Evolutionary conservation across 1,284 basidiomycete genomes (phyloP).

Genomic region (Marasmius fiardii): DNA sequence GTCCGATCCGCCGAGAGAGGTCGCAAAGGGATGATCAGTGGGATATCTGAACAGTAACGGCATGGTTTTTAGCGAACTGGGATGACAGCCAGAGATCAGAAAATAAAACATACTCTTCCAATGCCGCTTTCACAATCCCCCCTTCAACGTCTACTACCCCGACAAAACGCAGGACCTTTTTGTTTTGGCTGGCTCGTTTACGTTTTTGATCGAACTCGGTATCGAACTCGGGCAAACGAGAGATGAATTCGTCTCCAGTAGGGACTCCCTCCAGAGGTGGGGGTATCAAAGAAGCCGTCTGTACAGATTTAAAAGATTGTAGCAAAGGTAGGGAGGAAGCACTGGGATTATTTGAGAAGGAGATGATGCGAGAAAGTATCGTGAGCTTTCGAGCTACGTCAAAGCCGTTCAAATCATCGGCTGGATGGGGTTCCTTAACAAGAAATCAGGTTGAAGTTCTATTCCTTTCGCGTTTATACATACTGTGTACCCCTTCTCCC

Average conservation of each 20-base stretch:
- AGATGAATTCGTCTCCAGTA: slow-evolving; percentile 81
- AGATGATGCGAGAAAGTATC: slow-evolving; percentile 84
- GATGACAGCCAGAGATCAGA: not conserved
- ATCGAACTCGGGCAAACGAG: slow-evolving; percentile 83
- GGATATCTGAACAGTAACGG: slow-evolving; percentile 62
- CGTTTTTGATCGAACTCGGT: slow-evolving; percentile 75
- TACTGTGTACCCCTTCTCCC: slow-evolving; percentile 93
- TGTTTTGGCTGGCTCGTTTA: slow-evolving; percentile 72
- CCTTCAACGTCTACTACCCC: slow-evolving; percentile 87
- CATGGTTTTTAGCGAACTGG: slow-evolving; percentile 3
- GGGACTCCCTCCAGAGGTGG: slow-evolving; percentile 62
- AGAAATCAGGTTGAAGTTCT: not conserved
- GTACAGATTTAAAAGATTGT: slow-evolving; percentile 70
- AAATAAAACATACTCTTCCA: slow-evolving; percentile 73
- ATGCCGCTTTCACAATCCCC: slow-evolving; percentile 78
- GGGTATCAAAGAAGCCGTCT: slow-evolving; percentile 87
- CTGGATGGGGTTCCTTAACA: slow-evolving; percentile 90
- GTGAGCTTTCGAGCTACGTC: slow-evolving; percentile 98
- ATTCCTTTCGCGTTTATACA: slow-evolving; percentile 21
- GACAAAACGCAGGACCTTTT: slow-evolving; percentile 88
- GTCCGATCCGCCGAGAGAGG: slow-evolving; percentile 92
- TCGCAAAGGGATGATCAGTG: slow-evolving; percentile 88
- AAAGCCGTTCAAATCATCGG: slow-evolving; percentile 93
- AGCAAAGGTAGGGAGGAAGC: slow-evolving; percentile 38
- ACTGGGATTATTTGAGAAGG: slow-evolving; percentile 26